Evolutionary conservation across 768 basidiomycete species (phyloP), one percentile per base, ranked within the genome.

Genomic region (Pleurotus pulmonarius): DNA sequence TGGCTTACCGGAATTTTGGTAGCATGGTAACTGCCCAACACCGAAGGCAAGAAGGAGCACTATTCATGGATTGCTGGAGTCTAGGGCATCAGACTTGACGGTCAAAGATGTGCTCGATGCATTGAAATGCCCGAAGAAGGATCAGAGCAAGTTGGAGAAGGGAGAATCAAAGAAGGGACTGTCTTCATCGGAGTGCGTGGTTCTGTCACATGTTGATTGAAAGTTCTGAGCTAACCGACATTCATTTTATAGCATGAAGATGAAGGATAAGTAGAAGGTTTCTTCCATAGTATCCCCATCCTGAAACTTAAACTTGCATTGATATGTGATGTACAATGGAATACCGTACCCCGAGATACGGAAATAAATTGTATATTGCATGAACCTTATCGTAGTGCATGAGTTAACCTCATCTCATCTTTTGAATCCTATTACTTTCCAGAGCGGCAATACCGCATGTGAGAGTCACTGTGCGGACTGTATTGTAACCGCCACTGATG

Each of bases 111-210:
- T 24, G 13, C 46, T 48, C 46, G 46, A 48, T 8, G 1, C 22
- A 15, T 48, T 48, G 18, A 48, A 48, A 18, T 48, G 46, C 22
- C 46, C 46, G 11, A 48, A 48, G 22, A 48, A 48, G 46, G 46
- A 48, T 24, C 15, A 20, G 43, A 44, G 43, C 22, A 48, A 48
- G 22, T 20, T 48, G 15, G 46, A 48, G 46, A 48, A 48, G 46
- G 46, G 22, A 8, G 46, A 48, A n/a, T 18, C 46, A 12, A 48
- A 48, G 46, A 48, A 24, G 2, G 2, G 1, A n/a, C 11, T 48
- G 22, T 13, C 12, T 24, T 20, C 22, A 24, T 18, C n/a, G 15
- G 26, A 13, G 46, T 48, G n/a, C 26, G 43, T n/a, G 20, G 9
- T 44, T 22, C 20, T 15, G 15, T 22, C 13, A 3, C 26, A 6